phyloP scores from a whole-genome alignment of 208 protist species.

The Crithidia acanthocephali region DNA sequence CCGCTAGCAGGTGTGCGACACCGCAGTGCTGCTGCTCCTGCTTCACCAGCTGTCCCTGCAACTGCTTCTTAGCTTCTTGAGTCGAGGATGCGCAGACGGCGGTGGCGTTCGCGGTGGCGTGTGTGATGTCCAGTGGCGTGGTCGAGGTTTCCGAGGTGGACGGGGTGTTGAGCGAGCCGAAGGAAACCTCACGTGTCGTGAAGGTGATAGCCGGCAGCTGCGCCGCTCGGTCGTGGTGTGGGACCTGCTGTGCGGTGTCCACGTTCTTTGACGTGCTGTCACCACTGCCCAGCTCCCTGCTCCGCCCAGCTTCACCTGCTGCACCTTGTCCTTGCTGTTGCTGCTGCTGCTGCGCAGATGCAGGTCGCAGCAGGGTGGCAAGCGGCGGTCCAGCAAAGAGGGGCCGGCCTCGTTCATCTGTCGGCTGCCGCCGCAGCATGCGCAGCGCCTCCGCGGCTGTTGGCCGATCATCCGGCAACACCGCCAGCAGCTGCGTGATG shows the following conservation, averaged over 20 bases:
- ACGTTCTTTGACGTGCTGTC: too few species aligned
- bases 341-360: not conserved
- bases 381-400: slow-evolving; percentile 11
- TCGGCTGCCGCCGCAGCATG: slow-evolving; percentile 21
- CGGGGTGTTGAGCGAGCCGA: not conserved
- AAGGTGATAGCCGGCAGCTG: not conserved
- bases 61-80: too few species aligned
- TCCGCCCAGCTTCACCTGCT: not conserved
- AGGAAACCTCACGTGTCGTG: not conserved
- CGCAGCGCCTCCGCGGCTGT: slow-evolving; percentile 49
- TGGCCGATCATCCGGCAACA: slow-evolving; percentile 41
- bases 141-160: slow-evolving; percentile 6
- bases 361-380: slow-evolving; percentile 5
- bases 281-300: too few species aligned
- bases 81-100: not conserved
- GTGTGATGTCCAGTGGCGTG: not conserved
- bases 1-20: too few species aligned
- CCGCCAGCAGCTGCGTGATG: slow-evolving; percentile 46
- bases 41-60: too few species aligned
- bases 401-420: not conserved
- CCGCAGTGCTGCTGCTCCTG: too few species aligned
- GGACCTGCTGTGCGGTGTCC: too few species aligned
- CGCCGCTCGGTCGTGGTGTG: not conserved
- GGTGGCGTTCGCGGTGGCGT: not conserved
- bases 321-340: not conserved